These are phyloP conservation scores for Coniella lustricola DNA, from an alignment of 2,329 filamentous ascomycete genomes.

Conservation along the genomic window DNA sequence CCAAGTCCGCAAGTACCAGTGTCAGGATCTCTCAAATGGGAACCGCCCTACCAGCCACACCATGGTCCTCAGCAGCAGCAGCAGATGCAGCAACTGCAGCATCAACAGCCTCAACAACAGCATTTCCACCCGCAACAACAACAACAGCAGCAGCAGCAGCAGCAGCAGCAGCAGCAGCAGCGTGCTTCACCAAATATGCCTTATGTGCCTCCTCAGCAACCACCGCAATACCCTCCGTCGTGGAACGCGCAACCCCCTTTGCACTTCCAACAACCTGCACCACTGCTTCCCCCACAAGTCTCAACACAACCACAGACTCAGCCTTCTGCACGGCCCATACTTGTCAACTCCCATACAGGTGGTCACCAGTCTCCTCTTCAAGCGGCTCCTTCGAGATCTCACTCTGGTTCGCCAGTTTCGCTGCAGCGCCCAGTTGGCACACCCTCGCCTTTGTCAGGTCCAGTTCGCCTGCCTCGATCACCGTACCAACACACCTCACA, in stretches of 20 bases:
- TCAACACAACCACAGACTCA: slow-evolving; percentile 7
- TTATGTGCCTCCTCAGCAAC: slow-evolving; percentile 8
- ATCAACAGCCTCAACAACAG: too few species aligned
- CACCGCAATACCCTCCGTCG: slow-evolving; percentile 8
- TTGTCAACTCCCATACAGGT: slow-evolving; percentile 31
- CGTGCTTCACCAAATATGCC: slow-evolving; percentile 4
- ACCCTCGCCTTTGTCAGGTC: slow-evolving; percentile 9
- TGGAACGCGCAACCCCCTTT: slow-evolving; percentile 10
- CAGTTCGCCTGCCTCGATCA: slow-evolving; percentile 5
- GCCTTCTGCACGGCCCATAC: slow-evolving; percentile 20
- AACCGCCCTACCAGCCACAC: slow-evolving; percentile 32
- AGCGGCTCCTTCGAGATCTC: slow-evolving; percentile 22
- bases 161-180: slow-evolving; percentile 15
- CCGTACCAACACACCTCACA: slow-evolving; percentile 14
- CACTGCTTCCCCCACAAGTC: slow-evolving; percentile 8
- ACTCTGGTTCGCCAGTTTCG: slow-evolving; percentile 21
- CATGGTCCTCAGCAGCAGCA: slow-evolving; percentile 17
- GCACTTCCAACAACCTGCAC: slow-evolving; percentile 16
- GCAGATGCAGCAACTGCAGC: neutral
- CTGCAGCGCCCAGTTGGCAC: slow-evolving; percentile 9
- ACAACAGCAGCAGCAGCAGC: slow-evolving; percentile 31
- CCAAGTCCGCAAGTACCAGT: slow-evolving; percentile 22
- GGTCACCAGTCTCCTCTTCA: slow-evolving; percentile 22
- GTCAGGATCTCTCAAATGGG: slow-evolving; percentile 32
- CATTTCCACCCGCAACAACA: slow-evolving; percentile 31